Conservation (phyloP, 257 asterid species). For the Gentiana dahurica region DNA sequence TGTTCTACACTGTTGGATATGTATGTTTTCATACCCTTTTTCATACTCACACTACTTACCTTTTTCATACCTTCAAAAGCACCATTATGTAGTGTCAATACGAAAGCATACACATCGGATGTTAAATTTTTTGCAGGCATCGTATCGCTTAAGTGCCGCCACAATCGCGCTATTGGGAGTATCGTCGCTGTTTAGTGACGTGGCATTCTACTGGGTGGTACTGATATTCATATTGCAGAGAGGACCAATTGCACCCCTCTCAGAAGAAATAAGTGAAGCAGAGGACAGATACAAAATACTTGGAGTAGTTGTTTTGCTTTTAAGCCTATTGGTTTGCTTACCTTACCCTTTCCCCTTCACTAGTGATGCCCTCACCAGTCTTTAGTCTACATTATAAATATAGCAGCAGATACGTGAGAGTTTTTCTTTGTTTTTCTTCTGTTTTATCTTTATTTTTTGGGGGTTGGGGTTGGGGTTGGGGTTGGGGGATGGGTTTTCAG, state of each 20-base stretch:
- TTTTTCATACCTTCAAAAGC: too few species aligned
- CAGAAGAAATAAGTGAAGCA: conserved; percentile 81
- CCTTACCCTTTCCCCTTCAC: conserved; percentile 84
- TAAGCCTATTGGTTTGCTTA: conserved; percentile 73
- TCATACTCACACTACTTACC: too few species aligned
- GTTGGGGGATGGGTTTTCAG: too few species aligned
- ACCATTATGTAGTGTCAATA: too few species aligned
- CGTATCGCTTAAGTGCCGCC: conserved; percentile 54
- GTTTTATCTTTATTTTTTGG: too few species aligned
- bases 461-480: too few species aligned
- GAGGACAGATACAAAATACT: conserved; percentile 43
- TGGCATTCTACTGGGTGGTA: conserved; percentile 88
- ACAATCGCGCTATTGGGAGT: conserved; percentile 77
- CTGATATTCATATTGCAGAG: conserved; percentile 90
- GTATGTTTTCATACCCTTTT: too few species aligned
- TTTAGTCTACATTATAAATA: conserved; percentile 13
- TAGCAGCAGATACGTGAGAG: too few species aligned
- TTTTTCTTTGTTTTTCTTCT: too few species aligned
- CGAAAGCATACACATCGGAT: too few species aligned
- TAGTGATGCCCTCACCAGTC: conserved; percentile 34
- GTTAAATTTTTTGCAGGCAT: conserved; percentile 34
- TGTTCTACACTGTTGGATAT: too few species aligned
- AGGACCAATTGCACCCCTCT: conserved; percentile 84
- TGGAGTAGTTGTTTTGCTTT: conserved; percentile 54
- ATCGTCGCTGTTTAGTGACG: conserved; percentile 64